Conservation (phyloP, 2,329 filamentous ascomycete genomes). For the Colletotrichum orchidophilum region DNA sequence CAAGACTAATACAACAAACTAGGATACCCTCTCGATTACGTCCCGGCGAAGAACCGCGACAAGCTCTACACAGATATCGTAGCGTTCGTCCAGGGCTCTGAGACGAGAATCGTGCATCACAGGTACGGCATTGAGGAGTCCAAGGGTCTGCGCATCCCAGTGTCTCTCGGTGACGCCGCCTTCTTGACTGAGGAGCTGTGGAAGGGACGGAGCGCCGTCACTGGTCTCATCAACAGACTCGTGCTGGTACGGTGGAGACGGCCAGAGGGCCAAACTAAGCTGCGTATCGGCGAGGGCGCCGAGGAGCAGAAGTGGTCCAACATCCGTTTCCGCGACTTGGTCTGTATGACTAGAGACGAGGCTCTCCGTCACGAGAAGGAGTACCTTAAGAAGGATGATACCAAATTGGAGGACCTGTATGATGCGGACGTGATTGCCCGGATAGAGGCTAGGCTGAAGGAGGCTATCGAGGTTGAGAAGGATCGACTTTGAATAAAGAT, state of each 20-base stretch:
- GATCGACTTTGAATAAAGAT: conserved; percentile 47
- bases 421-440: conserved; percentile 70
- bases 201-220: conserved; percentile 82
- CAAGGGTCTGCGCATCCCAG: conserved; percentile 79
- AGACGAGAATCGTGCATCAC: conserved; percentile 70
- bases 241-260: conserved; percentile 83
- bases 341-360: conserved; percentile 95
- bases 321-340: conserved; percentile 75
- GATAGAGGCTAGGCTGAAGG: conserved; percentile 73
- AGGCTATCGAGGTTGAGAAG: conserved; percentile 71
- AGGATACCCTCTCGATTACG: conserved; percentile 87
- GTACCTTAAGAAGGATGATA: conserved; percentile 76
- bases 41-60: conserved; percentile 82
- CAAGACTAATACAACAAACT: conserved; percentile 39
- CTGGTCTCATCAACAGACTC: conserved; percentile 81
- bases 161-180: conserved; percentile 83
- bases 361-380: conserved; percentile 81
- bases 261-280: conserved; percentile 67
- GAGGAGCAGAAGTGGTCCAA: conserved; percentile 82
- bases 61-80: conserved; percentile 93
- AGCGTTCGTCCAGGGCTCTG: conserved; percentile 76
- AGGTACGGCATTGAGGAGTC: conserved; percentile 41
- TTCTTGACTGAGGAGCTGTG: conserved; percentile 93
- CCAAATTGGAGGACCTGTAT: conserved; percentile 78
- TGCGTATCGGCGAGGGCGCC: conserved; percentile 69